Base-by-base conservation (phyloP, 345 rosid species). In the Nasturtium officinale region DNA sequence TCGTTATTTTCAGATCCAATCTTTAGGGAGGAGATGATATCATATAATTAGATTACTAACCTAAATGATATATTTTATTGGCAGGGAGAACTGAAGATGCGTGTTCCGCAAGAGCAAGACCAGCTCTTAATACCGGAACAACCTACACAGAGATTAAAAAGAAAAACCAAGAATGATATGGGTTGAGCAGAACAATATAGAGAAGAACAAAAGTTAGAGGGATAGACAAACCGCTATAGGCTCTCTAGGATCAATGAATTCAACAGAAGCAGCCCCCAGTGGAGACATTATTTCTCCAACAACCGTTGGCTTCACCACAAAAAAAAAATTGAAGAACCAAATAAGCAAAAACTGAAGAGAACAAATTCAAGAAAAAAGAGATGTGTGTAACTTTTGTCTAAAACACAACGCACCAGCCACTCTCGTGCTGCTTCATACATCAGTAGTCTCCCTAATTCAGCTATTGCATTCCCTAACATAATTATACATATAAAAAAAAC, bases 401-500 rank as follows among this genome's bases (percentile, higher is more conserved):
- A 21, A 66, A 55, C 21, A 15, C 55, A 7, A 80, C 87, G 64
- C 71, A 91, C 97, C 97, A 89, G 69, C 96, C 95, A 94, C 67
- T 94, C 98, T 78, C 97, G 82, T 40, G 98, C 78, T 67, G 97
- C 98, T 85, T 94, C 97, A 59, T 91, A 89, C 43, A 94, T 76
- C 48, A 94, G 87, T 33, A 94, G 80, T 81, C 98, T 88, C 71
- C 98, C 96, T 73, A 91, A 72, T 79, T 91, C 97, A 58, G 95
- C 98, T 84, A 94, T 85, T 5, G 96, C 96, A 87, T 83, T 91
- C 76, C 80, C 98, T 88, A 59, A 40, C 17, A 50, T 5, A 52
- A 64, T 17, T 18, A 30, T 23, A 23, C 25, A 23, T n/a, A n/a
- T n/a, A n/a, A n/a, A n/a, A n/a, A n/a, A n/a, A 15, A 64, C 21